phyloP scores from a whole-genome alignment of 2,329 filamentous ascomycete genomes.

The Graphilbum fragrans region DNA sequence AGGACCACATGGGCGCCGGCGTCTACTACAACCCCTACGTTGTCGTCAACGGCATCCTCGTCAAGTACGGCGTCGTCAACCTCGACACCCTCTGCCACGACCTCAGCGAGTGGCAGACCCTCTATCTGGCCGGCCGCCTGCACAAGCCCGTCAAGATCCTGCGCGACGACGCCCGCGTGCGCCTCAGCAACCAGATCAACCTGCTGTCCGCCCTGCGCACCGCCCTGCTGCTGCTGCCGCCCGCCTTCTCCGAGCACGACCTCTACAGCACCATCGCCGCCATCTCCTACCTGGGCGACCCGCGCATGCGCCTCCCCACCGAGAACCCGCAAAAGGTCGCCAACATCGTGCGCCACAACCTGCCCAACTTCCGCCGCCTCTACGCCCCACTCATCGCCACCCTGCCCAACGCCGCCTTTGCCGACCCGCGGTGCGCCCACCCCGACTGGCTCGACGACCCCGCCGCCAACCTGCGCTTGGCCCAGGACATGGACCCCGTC shows the following conservation, averaged over 20 bases:
- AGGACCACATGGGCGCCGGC: constrained; percentile 81
- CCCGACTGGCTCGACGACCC: constrained; percentile 52
- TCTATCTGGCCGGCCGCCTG: constrained; percentile 90
- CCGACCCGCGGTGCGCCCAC: constrained; percentile 46
- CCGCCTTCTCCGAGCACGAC: constrained; percentile 73
- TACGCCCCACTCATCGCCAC: constrained; percentile 85
- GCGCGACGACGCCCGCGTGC: constrained; percentile 81
- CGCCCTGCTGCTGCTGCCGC: constrained; percentile 74
- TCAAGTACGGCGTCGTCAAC: constrained; percentile 97
- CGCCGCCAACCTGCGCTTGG: constrained; percentile 54
- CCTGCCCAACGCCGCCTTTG: constrained; percentile 76
- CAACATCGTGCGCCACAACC: constrained; percentile 89
- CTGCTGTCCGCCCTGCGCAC: constrained; percentile 84
- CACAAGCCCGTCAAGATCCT: constrained; percentile 98
- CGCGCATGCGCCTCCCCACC: constrained; percentile 83
- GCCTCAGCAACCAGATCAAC: constrained; percentile 92
- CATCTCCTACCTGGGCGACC: constrained; percentile 89
- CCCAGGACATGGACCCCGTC: constrained; percentile 85
- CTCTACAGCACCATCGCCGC: constrained; percentile 86
- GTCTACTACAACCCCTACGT: constrained; percentile 98
- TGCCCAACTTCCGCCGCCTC: constrained; percentile 80
- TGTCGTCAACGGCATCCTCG: constrained; percentile 84
- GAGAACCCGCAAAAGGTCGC: constrained; percentile 87
- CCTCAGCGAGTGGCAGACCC: constrained; percentile 79
- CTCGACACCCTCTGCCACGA: constrained; percentile 80